Base-by-base conservation (phyloP, 2,329 filamentous ascomycete species). In the Hymenoscyphus fraxineus region DNA sequence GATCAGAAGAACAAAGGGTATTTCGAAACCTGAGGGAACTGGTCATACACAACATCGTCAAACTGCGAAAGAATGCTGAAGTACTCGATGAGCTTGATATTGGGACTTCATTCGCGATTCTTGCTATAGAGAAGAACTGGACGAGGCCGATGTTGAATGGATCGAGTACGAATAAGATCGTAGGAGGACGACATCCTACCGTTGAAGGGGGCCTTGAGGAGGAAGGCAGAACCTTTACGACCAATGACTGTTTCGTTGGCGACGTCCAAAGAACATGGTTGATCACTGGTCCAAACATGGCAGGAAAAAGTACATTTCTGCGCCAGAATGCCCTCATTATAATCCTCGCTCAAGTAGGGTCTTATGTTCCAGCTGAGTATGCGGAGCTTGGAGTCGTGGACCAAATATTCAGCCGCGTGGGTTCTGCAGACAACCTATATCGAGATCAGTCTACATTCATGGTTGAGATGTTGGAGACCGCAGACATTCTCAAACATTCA, bases 381-480 rank as follows among this genome's bases (percentile, higher is more conserved):
- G 94, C 92, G 3, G 87, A 92, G 71, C 83, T 99, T 32, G 93
- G 94, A 1, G 82, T 99, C 55, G 93, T 97, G n/a, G 95, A 99
- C 78, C 92, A 94, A 72, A 89, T 99, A 62, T 98, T 96, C 80
- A 95, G 90, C 74, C 91, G 95, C 74, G 90, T 96, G 27, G 95
- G 95, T 1, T 96, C 93, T 0, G 95, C 94, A 1, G 96, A 99
- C 76, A 94, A 97, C 75, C 82, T 99, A n/a, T 97, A 91, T 79
- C 86, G 88, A 60, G 91, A 97, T 79, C 93, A 98, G 77, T 97
- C 92, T 61, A 99, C 96, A 0, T 99, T 99, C 78, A 98, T 99
- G 95, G 92, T 98, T 0, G 95, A 99, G 79, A 99, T 99, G 95
- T 84, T 97, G 1, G 95, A 99, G 78, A 97, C 95, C 22, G 93